phyloP scores from a whole-genome alignment of 768 basidiomycete species.

The Fibroporia radiculosa region DNA sequence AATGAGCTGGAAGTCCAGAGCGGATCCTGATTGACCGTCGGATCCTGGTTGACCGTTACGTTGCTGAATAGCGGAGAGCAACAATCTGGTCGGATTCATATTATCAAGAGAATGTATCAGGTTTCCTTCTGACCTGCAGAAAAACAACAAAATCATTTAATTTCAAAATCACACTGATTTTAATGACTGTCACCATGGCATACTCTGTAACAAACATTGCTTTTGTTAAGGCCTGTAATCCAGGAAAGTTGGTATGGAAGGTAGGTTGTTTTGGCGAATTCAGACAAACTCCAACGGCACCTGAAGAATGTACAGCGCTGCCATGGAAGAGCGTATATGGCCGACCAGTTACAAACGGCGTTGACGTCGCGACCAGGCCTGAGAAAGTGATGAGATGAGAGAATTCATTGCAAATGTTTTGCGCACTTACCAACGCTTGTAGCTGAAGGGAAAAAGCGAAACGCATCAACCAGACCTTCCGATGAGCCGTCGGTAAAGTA shows the following conservation, averaged over 20 bases:
- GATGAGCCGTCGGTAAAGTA: conserved; percentile 53
- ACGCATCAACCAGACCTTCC: conserved; percentile 43
- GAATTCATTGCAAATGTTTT: neutral
- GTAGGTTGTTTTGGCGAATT: conserved; percentile 7
- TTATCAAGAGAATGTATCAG: conserved; percentile 52
- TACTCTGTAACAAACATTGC: conserved; percentile 51
- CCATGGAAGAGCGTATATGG: conserved; percentile 64
- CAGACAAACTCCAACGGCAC: conserved; percentile 55
- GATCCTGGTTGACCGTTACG: conserved; percentile 16
- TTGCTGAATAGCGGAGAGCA: conserved; percentile 45
- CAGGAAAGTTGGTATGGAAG: conserved; percentile 27
- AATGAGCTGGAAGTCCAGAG: conserved; percentile 17
- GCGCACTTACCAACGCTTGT: conserved; percentile 35
- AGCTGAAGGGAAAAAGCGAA: conserved; percentile 35
- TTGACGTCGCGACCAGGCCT: conserved; percentile 64
- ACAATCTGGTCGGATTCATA: conserved; percentile 51
- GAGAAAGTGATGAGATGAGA: neutral
- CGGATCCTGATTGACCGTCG: too few relatives aligned
- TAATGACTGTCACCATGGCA: conserved; percentile 3
- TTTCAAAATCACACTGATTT: neutral
- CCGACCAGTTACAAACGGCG: conserved; percentile 72
- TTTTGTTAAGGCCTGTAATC: conserved; percentile 33
- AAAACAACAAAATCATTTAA: neutral
- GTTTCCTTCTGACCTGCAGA: conserved; percentile 62
- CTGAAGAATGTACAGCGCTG: conserved; percentile 44